A percentile compares a stretch with the other conserved stretches of the same genome.
These are phyloP conservation scores for Aspergillus homomorphus DNA, from an alignment of 495 filamentous ascomycete species.

Conservation along the genomic window DNA sequence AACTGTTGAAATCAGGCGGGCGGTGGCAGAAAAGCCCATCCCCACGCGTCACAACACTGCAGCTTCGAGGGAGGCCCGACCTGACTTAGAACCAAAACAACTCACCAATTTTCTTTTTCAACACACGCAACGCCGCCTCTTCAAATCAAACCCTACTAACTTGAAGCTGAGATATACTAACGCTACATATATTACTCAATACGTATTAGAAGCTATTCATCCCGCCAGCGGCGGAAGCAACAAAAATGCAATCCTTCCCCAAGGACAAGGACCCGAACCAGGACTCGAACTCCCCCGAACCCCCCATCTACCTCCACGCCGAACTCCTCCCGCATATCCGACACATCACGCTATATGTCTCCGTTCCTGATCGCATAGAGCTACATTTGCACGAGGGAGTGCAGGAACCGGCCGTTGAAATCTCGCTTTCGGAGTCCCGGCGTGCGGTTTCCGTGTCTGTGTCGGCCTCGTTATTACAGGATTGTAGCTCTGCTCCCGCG, in stretches of 20 bases:
- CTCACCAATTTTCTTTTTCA: too few species aligned
- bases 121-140: too few species aligned
- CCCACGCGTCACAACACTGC: too few species aligned
- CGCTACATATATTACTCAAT: too few species aligned
- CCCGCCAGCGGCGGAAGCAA: too few species aligned
- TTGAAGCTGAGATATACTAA: not conserved
- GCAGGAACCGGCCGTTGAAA: conserved; percentile 28
- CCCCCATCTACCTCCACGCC: conserved; percentile 62
- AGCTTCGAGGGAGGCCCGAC: too few species aligned
- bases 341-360: conserved; percentile 72
- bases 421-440: conserved; percentile 41
- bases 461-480: too few species aligned
- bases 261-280: not conserved
- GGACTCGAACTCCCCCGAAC: too few species aligned
- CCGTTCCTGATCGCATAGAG: conserved; percentile 42
- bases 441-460: conserved; percentile 36
- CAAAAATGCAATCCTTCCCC: not conserved
- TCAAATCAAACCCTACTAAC: not conserved
- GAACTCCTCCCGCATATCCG: conserved; percentile 86
- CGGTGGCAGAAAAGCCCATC: not conserved
- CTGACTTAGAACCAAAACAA: too few species aligned
- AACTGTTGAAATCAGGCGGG: not conserved
- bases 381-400: conserved; percentile 22
- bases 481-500: too few species aligned
- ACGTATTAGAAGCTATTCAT: too few species aligned